Evolutionary conservation across 768 basidiomycete genomes (phyloP).

Genomic region (Mycena filopes): DNA sequence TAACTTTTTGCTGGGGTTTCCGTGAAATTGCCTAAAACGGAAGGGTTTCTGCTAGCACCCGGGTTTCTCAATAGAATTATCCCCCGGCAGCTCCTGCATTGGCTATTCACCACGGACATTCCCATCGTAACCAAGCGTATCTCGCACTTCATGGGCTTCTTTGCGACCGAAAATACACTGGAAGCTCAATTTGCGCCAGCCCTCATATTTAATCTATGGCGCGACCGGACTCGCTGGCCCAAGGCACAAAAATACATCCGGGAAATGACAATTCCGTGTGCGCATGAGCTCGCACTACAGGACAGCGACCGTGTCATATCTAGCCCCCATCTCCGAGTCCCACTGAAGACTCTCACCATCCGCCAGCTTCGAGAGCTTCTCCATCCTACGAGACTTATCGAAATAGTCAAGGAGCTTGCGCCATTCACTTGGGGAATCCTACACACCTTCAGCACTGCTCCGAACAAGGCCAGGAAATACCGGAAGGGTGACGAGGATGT

Average conservation of each 20-base stretch:
- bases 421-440: conserved; percentile 9
- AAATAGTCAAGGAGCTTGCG: conserved; percentile 3
- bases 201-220: conserved; percentile 20
- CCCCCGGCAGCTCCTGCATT: too few species aligned
- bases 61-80: too few species aligned
- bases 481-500: not conserved
- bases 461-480: not conserved
- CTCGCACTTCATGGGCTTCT: conserved; percentile 14
- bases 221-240: not conserved
- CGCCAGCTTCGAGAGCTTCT: conserved; percentile 1
- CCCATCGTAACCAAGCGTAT: conserved; percentile 9
- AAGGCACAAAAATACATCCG: conserved; percentile 2
- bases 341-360: conserved; percentile 15
- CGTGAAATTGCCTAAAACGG: too few species aligned
- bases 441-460: not conserved
- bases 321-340: conserved; percentile 16
- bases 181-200: conserved; percentile 18
- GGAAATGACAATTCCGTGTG: conserved; percentile 10
- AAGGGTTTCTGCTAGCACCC: too few species aligned
- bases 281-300: conserved; percentile 16
- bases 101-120: conserved; percentile 22
- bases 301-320: conserved; percentile 22
- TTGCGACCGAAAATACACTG: not conserved
- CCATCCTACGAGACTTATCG: conserved; percentile 4
- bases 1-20: too few species aligned